These are phyloP conservation scores for Gaillardinia entomophila DNA, from an alignment of 805 yeast species.

Conservation along the genomic window DNA sequence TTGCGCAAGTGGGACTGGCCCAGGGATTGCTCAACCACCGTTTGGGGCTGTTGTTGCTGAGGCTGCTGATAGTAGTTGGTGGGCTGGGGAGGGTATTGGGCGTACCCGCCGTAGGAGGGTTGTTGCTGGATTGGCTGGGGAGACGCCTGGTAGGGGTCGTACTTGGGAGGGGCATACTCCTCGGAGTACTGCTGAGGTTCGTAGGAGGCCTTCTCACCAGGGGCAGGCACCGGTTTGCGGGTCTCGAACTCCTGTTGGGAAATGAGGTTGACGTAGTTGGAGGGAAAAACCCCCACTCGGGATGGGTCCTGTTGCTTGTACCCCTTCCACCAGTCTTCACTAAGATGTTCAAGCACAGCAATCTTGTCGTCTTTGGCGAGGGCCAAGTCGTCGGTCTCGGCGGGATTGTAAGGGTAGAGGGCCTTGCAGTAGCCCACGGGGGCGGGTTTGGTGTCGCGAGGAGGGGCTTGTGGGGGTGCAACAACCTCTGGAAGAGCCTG, in stretches of 20 bases:
- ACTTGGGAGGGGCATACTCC: constrained; percentile 10
- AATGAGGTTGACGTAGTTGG: constrained; percentile 64
- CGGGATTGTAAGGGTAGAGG: constrained; percentile 67
- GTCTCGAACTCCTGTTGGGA: constrained; percentile 24
- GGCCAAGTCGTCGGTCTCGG: constrained; percentile 68
- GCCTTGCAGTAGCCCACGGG: constrained; percentile 50
- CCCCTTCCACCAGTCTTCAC: constrained; percentile 93
- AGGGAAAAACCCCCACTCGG: constrained; percentile 78
- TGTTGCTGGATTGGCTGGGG: constrained; percentile 16
- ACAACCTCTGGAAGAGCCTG: not conserved
- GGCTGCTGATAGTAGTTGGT: constrained; percentile 37
- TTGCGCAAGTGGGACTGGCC: constrained; percentile 42
- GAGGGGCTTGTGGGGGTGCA: constrained; percentile 3
- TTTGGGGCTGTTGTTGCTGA: constrained; percentile 9
- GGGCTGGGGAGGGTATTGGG: constrained; percentile 49
- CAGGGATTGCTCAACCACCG: constrained; percentile 10
- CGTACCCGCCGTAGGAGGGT: constrained; percentile 28
- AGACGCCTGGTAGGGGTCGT: constrained; percentile 5
- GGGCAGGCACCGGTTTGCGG: constrained; percentile 3
- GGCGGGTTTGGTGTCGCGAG: constrained; percentile 6
- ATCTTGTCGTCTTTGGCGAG: constrained; percentile 65
- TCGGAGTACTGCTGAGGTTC: constrained; percentile 2
- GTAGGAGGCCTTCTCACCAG: constrained; percentile 8
- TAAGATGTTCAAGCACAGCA: constrained; percentile 63
- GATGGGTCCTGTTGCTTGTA: constrained; percentile 33